Evolutionary conservation across 192 early-diverging fungal genomes (phyloP), one percentile per base, ranked within the genome.

Genomic region (Geranomyces michiganensis): DNA sequence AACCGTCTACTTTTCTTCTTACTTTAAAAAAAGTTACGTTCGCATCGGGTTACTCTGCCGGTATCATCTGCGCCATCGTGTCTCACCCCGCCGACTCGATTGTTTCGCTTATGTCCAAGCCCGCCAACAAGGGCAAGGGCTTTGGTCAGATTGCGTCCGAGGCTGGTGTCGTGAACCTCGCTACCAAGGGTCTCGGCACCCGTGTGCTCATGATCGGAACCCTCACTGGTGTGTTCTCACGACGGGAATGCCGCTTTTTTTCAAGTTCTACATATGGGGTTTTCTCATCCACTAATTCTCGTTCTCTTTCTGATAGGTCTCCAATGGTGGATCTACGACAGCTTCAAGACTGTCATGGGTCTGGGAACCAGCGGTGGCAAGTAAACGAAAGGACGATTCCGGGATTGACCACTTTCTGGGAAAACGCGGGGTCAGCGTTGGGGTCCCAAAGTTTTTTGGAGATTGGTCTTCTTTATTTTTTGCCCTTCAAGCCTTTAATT

Each of bases 121-220:
- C 77, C 29, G 78, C 73, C 70, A 84, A 84, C 80, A 84, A 82
- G 79, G 83, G 83, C 76, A 84, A 84, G 80, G 43, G 63, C 33
- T 26, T 81, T 55, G 80, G 78, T 24, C 66, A 65, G 41, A 84
- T 84, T 68, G 80, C 83, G 51, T n/a, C 47, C 26, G 83, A 84
- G 68, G 27, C 68, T 62, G 83, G 83, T 17, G 51, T 71, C 64
- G 12, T 53, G 45, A 73, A 71, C 65, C 77, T 85, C 8, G 78
- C 90, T 67, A 92, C 91, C 89, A 88, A 88, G 76, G 94, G 94
- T 68, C 82, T 96, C 29, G 85, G 85, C 22, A 87, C 92, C 47
- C 92, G 94, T 86, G 91, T 94, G 75, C 78, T 93, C 45, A 96
- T 96, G 94, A 90, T 96, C 72, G 94, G 94, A 84, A 92, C 92